Base-by-base conservation (phyloP, 2,329 filamentous ascomycete species). In the Thermothelomyces thermophilus region DNA sequence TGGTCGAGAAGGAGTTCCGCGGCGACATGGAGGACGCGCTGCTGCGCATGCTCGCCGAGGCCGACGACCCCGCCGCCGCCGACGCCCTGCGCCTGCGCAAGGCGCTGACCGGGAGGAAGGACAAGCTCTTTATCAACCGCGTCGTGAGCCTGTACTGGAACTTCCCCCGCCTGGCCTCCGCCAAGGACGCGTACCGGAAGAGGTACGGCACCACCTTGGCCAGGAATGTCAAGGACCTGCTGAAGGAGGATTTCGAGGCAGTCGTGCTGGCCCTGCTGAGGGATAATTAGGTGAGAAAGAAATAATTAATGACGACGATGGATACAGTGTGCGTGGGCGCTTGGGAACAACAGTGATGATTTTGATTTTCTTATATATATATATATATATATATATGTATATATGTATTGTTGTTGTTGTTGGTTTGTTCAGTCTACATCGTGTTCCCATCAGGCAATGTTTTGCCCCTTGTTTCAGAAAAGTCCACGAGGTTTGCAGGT, bases 21-120 rank as follows among this genome's bases (percentile, higher is more conserved):
- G 90, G 90, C 1, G 90, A 96, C 64, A 95, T 96, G 89, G 75
- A 90, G 65, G 79, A 87, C 10, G 89, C 88, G 0, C 76, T 97
- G 1, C 69, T 91, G 41, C 48, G 48, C 48, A 50, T 50, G 48
- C 34, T 50, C 26, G 16, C 19, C 19, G 34, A 34, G 3, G 41
- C n/a, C 11, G n/a, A 33, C 17, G n/a, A 50, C 34, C 34, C 34
- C 34, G 41, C 48, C 1, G 1, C 10, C 9, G 22, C 17, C 5
- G 48, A 50, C n/a, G 48, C 48, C 1, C 8, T 34, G 17, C 24
- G 41, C 5, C 41, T 50, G 35, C 41, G 36, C 8, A 36, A 45
- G 35, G 28, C 41, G 6, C 36, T 50, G 28, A 45, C 16, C n/a
- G 45, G 45, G 48, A 6, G 28, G 2, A 50, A 45, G 35, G 28